These are phyloP conservation scores for Fraxinus paxiana DNA, from an alignment of 305 asterid genomes.

Conservation along the genomic window DNA sequence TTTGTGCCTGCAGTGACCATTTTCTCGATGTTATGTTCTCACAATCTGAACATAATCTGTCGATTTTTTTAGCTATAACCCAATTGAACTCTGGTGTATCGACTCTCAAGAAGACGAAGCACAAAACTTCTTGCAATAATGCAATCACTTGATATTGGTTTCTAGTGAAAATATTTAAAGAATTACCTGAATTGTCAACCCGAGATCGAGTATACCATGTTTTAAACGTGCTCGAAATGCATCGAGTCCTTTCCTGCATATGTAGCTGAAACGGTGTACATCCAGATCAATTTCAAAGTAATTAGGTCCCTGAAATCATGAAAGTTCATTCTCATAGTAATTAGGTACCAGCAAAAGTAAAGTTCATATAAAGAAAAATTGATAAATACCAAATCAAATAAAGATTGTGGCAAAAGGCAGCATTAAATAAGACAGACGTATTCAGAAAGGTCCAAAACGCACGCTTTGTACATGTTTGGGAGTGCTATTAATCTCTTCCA, in stretches of 20 bases:
- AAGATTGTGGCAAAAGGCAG: background rate
- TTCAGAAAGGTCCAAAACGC: background rate
- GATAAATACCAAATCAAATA: background rate
- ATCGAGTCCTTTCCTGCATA: slow-evolving; percentile 80
- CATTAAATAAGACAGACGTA: background rate
- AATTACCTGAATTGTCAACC: slow-evolving; percentile 80
- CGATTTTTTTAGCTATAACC: background rate
- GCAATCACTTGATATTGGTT: background rate
- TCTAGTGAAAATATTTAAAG: background rate
- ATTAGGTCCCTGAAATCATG: slow-evolving; percentile 57
- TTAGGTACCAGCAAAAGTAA: background rate
- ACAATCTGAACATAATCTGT: background rate
- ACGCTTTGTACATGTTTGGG: background rate
- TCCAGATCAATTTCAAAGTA: slow-evolving; percentile 89
- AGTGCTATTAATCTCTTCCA: background rate
- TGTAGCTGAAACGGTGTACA: slow-evolving; percentile 91
- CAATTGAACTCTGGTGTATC: background rate
- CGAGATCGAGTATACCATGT: slow-evolving; percentile 74
- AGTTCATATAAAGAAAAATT: background rate
- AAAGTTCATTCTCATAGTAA: background rate
- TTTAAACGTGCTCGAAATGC: slow-evolving; percentile 67
- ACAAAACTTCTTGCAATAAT: background rate
- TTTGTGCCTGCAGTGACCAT: slow-evolving; percentile 60
- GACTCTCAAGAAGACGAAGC: background rate
- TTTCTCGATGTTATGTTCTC: background rate